Base-by-base conservation (phyloP, 768 basidiomycete genomes). In the Cytidiella melzeri region DNA sequence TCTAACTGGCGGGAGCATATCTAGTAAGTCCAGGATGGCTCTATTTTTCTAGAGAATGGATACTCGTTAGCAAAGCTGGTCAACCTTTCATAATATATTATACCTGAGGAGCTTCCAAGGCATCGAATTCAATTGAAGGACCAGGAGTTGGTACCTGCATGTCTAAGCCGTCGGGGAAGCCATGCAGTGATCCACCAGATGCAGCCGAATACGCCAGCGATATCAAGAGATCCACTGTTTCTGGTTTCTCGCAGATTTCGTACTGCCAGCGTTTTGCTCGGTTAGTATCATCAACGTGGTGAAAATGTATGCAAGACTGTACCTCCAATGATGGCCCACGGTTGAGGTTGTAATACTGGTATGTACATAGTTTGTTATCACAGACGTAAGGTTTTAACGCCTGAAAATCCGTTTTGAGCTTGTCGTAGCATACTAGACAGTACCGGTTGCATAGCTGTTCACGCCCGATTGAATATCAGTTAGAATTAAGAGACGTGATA, bases 341-440 rank as follows among this genome's bases (percentile, higher is more conserved):
- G 49, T 81, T 83, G 42, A 83, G 66, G 3, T 73, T 67, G 59
- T 84, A 84, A 57, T 83, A 85, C 57, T 83, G 84, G 61, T 82
- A 88, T 4, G 76, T 67, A 63, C 86, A 88, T 4, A 88, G 71
- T 46, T 75, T 74, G 4, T 72, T 73, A 47, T 76, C 73, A 60
- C 85, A 88, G 21, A 88, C 83, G 58, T 85, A 87, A 1, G 86
- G 86, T 60, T 85, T 84, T 51, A 87, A 73, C 1, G 80, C 76
- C 53, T 80, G 78, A 50, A 74, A 77, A 36, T 75, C 70, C 7
- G 66, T 69, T 9, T 69, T 57, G 25, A 83, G 68, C 52, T 72
- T 75, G 55, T 76, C 76, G 57, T 84, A 84, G 64, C 86, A 87
- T n/a, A 84, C 81, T n/a, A 84, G 70, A 55, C 86, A 88, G 63